A percentile compares a stretch with the other conserved stretches of the same genome.
Conservation (phyloP, 495 filamentous ascomycete genomes). For the Hyaloscypha bicolor region DNA sequence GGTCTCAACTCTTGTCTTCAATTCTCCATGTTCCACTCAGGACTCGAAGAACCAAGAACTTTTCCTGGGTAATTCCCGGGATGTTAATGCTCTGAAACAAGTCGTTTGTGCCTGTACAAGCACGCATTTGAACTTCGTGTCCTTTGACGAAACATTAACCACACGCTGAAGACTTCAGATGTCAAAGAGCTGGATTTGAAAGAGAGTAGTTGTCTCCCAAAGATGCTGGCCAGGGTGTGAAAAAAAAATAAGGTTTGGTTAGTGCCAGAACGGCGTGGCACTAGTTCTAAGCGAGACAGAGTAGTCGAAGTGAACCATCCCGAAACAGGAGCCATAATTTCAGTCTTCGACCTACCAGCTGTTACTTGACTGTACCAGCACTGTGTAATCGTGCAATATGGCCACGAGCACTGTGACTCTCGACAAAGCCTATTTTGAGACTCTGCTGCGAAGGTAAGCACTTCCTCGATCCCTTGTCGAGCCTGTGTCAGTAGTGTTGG, state of each 20-base stretch:
- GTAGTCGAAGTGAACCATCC: neutral
- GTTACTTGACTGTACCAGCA: conserved; percentile 29
- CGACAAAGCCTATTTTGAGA: conserved; percentile 55
- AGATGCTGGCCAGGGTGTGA: neutral
- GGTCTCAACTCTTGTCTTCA: too few relatives aligned
- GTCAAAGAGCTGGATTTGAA: neutral
- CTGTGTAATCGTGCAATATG: conserved; percentile 26
- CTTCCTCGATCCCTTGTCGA: neutral
- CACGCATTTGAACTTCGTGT: too few relatives aligned
- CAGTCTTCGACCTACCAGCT: conserved; percentile 1
- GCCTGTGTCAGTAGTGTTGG: conserved; percentile 9
- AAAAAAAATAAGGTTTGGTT: neutral
- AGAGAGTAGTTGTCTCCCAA: neutral
- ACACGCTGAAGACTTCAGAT: neutral
- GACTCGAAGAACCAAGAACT: too few relatives aligned
- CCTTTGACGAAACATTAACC: too few relatives aligned
- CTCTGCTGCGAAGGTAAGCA: conserved; percentile 52
- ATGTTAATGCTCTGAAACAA: too few relatives aligned
- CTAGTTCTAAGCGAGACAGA: conserved; percentile 3
- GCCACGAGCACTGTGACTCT: conserved; percentile 48
- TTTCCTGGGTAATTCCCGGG: too few relatives aligned
- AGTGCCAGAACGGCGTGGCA: neutral
- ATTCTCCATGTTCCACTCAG: too few relatives aligned
- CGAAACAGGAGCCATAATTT: conserved; percentile 3
- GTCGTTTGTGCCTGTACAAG: too few relatives aligned